Percentiles rank a stretch among this genome's conserved stretches.
Evolutionary conservation across 176 grass and related monocot genomes (phyloP).

Genomic region (Hordeum marinum): DNA sequence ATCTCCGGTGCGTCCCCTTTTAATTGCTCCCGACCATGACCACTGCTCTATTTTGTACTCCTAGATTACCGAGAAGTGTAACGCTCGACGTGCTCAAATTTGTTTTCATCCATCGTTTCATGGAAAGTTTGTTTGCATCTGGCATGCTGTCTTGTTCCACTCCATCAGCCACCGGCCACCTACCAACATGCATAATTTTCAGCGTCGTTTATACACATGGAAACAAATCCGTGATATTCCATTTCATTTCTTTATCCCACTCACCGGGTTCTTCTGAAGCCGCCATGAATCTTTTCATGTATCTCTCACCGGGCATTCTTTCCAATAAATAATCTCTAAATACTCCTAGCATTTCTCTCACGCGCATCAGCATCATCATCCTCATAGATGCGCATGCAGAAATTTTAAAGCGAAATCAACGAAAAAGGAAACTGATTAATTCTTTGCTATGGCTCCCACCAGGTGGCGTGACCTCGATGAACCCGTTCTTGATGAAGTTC

Average conservation of each 20-base stretch:
- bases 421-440: neutral
- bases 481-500: slow-evolving; percentile 72
- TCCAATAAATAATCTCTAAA: neutral
- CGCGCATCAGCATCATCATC: neutral
- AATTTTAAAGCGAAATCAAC: neutral
- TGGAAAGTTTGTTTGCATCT: neutral
- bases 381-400: neutral
- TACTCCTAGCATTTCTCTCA: neutral
- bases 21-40: neutral
- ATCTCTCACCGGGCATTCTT: slow-evolving; percentile 16
- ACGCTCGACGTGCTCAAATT: neutral
- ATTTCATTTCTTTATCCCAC: slow-evolving; percentile 8
- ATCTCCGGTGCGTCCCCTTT: slow-evolving; percentile 58
- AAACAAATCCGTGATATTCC: slow-evolving; percentile 12
- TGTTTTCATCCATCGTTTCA: neutral
- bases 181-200: neutral
- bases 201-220: neutral
- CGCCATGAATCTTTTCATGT: slow-evolving; percentile 30
- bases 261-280: neutral
- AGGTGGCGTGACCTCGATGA: slow-evolving; percentile 94
- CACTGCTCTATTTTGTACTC: neutral
- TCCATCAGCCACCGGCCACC: too few relatives aligned
- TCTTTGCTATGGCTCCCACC: neutral
- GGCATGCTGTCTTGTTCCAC: neutral
- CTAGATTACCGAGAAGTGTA: neutral